These are phyloP conservation scores for Coemansia sp. DNA, from an alignment of 192 early-diverging fungal genomes.

Conservation along the genomic window DNA sequence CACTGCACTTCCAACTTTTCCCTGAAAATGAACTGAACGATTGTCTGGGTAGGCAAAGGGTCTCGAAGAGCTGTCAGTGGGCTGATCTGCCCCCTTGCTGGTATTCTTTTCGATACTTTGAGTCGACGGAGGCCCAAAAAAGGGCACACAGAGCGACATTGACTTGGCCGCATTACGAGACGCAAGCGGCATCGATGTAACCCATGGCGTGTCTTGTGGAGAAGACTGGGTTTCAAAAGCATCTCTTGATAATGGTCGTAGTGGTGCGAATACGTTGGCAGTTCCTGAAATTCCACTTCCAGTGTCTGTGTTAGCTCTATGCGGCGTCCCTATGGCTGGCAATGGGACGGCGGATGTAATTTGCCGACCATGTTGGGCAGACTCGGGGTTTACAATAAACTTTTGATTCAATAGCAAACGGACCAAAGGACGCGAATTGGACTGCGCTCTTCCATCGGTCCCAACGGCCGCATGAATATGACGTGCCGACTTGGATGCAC, in stretches of 20 bases:
- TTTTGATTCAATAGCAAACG: constrained; percentile 43
- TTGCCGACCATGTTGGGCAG: neutral
- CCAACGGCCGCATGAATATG: constrained; percentile 22
- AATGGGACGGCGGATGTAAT: neutral
- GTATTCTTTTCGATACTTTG: constrained; percentile 13
- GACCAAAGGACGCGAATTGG: constrained; percentile 25
- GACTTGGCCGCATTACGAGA: neutral
- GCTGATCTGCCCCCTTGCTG: neutral
- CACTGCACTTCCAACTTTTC: constrained; percentile 7
- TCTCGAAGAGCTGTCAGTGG: neutral
- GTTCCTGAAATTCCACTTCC: neutral
- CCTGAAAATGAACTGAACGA: constrained; percentile 15
- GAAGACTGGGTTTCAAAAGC: neutral
- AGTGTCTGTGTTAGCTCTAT: neutral
- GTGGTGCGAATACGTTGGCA: neutral
- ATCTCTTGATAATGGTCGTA: neutral
- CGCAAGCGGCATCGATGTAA: constrained; percentile 21
- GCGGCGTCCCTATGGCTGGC: neutral
- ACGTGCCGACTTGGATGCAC: constrained; percentile 36
- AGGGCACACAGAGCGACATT: constrained; percentile 17
- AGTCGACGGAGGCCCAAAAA: constrained; percentile 44
- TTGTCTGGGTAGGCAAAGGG: constrained; percentile 4
- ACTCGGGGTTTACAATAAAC: constrained; percentile 16
- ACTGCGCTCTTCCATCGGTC: constrained; percentile 19
- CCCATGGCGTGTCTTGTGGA: constrained; percentile 8